Conservation (phyloP, 2,329 filamentous ascomycete genomes). For the Arthrobotrys conoides region DNA sequence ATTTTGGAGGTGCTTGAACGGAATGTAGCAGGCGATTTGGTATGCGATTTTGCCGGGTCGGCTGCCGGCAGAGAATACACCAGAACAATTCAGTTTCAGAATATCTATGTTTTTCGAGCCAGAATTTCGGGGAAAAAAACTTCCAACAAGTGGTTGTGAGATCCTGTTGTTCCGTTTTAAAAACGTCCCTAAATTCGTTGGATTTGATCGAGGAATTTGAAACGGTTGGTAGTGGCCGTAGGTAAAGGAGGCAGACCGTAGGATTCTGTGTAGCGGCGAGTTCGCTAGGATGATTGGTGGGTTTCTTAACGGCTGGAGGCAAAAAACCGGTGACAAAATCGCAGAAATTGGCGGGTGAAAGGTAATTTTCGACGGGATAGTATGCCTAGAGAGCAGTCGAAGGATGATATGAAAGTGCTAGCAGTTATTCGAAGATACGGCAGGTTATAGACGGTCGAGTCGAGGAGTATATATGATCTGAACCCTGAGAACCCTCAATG, state of each 20-base stretch:
- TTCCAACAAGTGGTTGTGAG: neutral
- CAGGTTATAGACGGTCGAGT: slow-evolving; percentile 13
- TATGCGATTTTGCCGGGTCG: slow-evolving; percentile 58
- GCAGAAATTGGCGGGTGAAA: slow-evolving; percentile 1
- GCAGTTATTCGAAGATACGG: slow-evolving; percentile 3
- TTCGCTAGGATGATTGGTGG: slow-evolving; percentile 54
- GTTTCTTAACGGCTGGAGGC: slow-evolving; percentile 41
- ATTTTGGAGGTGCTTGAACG: slow-evolving; percentile 27
- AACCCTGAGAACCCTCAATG: slow-evolving; percentile 19
- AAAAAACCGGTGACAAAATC: slow-evolving; percentile 28
- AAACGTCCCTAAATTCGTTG: no score
- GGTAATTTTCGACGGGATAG: slow-evolving; percentile 2
- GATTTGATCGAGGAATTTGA: slow-evolving; percentile 10
- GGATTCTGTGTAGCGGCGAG: slow-evolving; percentile 23
- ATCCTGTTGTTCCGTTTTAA: no score
- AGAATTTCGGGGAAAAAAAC: slow-evolving; percentile 10
- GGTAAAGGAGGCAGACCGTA: slow-evolving; percentile 24
- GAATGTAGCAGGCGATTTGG: slow-evolving; percentile 35
- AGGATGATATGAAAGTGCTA: neutral
- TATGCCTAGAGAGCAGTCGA: neutral
- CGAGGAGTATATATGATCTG: neutral
- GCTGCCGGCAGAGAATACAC: slow-evolving; percentile 47
- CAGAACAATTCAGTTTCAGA: slow-evolving; percentile 53
- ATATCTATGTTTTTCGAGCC: slow-evolving; percentile 22
- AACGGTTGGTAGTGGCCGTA: slow-evolving; percentile 8